Percentiles rank a stretch among this genome's conserved stretches.
Conservation (phyloP, 768 basidiomycete species). For the Mycena latifolia region DNA sequence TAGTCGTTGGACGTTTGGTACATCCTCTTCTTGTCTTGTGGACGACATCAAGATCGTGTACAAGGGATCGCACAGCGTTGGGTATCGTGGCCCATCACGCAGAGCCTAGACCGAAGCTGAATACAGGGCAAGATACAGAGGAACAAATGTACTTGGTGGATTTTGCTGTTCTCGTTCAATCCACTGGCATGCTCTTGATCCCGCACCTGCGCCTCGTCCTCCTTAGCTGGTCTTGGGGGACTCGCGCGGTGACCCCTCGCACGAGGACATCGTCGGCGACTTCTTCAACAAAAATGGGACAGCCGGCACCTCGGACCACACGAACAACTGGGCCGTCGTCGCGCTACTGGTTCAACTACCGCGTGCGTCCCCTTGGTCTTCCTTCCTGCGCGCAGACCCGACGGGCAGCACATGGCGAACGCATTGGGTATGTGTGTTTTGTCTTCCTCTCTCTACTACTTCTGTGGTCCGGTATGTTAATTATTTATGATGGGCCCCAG, state of each 20-base stretch:
- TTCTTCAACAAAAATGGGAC: slow-evolving; percentile 60
- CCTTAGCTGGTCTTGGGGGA: slow-evolving; percentile 51
- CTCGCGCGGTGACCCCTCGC: slow-evolving; percentile 42
- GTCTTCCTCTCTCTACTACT: no score
- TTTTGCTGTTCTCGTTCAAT: no score
- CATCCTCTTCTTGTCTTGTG: no score
- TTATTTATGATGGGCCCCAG: slow-evolving; percentile 57
- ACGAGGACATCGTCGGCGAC: slow-evolving; percentile 54
- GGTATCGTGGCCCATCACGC: no score
- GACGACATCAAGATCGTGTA: no score
- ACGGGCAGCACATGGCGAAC: slow-evolving; percentile 99
- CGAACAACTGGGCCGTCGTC: slow-evolving; percentile 99
- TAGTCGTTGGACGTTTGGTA: no score
- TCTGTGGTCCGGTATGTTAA: no score
- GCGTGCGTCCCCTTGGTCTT: slow-evolving; percentile 66
- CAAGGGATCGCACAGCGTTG: no score
- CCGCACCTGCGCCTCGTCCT: slow-evolving; percentile 40
- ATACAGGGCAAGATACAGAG: no score
- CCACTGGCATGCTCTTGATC: no score
- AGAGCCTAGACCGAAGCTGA: no score
- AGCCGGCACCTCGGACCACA: slow-evolving; percentile 65
- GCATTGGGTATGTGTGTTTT: slow-evolving; percentile 92
- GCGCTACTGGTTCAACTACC: slow-evolving; percentile 98
- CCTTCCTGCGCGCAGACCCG: background rate
- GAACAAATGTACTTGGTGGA: no score